Evolutionary conservation across 768 basidiomycete species (phyloP), one percentile per base, ranked within the genome.

Genomic region (Suillus discolor): DNA sequence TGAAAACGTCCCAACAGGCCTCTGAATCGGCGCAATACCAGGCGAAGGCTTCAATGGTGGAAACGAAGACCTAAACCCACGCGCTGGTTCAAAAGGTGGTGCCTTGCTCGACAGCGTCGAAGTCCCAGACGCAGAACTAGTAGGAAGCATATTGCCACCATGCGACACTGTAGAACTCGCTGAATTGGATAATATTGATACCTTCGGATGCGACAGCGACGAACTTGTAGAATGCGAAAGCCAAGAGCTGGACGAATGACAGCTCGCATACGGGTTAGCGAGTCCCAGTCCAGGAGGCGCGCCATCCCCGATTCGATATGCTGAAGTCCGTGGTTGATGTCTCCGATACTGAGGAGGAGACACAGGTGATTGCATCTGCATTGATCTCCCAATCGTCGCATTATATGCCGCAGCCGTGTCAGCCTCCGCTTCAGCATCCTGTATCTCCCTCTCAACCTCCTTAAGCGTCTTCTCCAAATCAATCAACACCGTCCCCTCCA

Each of bases 391-490:
- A 20, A 77, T 74, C 6, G 72, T 70, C 44, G 72, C 75, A n/a
- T 74, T 74, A 61, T 77, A 49, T 38, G 45, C 23, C 41, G 25
- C 51, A n/a, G 11, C 41, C 23, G 18, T 36, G 18, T 44, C 67
- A 65, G n/a, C 70, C 71, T 67, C 69, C 31, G 44, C 4, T 31
- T 72, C 71, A 13, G 45, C 67, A 18, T 65, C 62, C 68, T 69
- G 74, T 25, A 91, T 84, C 75, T 93, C 89, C 31, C 79, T 78
- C 69, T 85, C 83, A 60, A 91, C 77, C 51, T 84, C 84, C 65
- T 79, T 79, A 51, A 94, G 79, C 73, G 89, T 86, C 59, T 85
- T 83, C 75, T 92, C 91, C 49, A 94, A 80, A 66, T 91, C 91
- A 1, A 83, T 83, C 20, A 94, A 80, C 16, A 83, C 78, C 38